phyloP scores from a whole-genome alignment of 2,329 filamentous ascomycete species.

The Calonectria multiphialidica region DNA sequence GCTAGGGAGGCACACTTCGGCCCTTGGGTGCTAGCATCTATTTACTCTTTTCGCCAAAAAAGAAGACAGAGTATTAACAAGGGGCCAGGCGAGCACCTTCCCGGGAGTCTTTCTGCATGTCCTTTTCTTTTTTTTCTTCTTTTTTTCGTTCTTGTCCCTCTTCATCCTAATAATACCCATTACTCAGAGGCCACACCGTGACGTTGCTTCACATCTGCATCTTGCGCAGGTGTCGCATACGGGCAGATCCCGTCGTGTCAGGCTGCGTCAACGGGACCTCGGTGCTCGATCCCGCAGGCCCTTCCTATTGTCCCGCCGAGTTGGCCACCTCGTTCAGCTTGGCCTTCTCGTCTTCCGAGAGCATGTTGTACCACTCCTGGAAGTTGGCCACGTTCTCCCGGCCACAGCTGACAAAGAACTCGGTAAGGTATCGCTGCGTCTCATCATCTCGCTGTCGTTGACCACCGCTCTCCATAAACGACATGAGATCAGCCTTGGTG shows the following conservation, averaged over 20 bases:
- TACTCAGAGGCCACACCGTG: neutral
- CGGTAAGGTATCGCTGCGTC: slow-evolving; percentile 84
- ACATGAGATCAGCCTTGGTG: slow-evolving; percentile 84
- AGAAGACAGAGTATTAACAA: slow-evolving; percentile 18
- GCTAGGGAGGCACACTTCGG: slow-evolving; percentile 6
- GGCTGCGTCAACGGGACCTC: slow-evolving; percentile 9
- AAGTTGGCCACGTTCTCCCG: slow-evolving; percentile 69
- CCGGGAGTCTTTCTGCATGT: slow-evolving; percentile 4
- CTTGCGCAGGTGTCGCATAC: slow-evolving; percentile 22
- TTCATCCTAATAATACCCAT: neutral
- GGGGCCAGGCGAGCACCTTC: slow-evolving; percentile 5
- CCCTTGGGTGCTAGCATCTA: slow-evolving; percentile 18
- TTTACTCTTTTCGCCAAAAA: slow-evolving; percentile 24
- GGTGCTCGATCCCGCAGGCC: slow-evolving; percentile 16
- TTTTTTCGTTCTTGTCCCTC: neutral
- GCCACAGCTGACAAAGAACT: slow-evolving; percentile 79
- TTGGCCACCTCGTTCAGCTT: slow-evolving; percentile 67
- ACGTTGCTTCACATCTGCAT: neutral
- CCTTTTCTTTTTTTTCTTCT: neutral
- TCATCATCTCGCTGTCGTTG: slow-evolving; percentile 85
- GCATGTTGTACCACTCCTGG: slow-evolving; percentile 67
- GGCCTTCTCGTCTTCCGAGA: slow-evolving; percentile 67
- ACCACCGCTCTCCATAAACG: slow-evolving; percentile 71
- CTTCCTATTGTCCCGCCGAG: slow-evolving; percentile 46
- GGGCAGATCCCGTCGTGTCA: slow-evolving; percentile 15